Evolutionary conservation across 1,284 basidiomycete species (phyloP), one percentile per base, ranked within the genome.

Genomic region (Naganishia cerealis): DNA sequence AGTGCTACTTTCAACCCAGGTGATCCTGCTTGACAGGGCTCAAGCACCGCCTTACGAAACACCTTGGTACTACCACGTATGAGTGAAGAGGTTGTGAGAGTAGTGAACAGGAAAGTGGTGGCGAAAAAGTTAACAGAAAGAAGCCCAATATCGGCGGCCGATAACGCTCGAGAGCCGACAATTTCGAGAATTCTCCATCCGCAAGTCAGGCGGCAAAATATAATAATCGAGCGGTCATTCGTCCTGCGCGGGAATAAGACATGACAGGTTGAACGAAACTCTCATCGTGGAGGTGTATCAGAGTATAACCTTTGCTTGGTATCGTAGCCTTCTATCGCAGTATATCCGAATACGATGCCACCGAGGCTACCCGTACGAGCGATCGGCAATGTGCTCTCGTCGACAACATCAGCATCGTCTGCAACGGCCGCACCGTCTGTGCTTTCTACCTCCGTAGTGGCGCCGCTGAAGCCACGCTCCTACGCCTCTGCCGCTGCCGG

Each of bases 361-460:
- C 75, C 76, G 0, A 54, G 76, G 66, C 39, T 78, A 50, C 73
- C 76, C 12, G 67, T 75, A 8, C 63, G 76, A 71, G 73, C 72
- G 26, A 67, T 78, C 50, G 67, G 72, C 15, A 58, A 74, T 12
- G 65, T 75, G 26, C 74, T 75, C 18, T 65, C 75, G 18, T 63
- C 73, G 0, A 69, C 70, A 4, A 69, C 69, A 26, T 67, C 76
- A 36, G 71, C 72, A 21, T 73, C 75, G 21, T 72, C 73, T 58
- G 75, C 76, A 3, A 75, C 76, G 13, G 69, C 73, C 12, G 57
- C 73, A 13, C 72, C 73, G 21, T 70, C 71, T 16, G 73, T 71
- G n/a, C 9, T 46, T 46, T 46, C 43, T 24, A 67, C 69, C 13
- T 56, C 57, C n/a, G 1, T 36, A 40, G 38, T 43, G 21, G 21